phyloP scores from a whole-genome alignment of 176 grass and related monocot genomes.

The Urochloa ruziziensis region DNA sequence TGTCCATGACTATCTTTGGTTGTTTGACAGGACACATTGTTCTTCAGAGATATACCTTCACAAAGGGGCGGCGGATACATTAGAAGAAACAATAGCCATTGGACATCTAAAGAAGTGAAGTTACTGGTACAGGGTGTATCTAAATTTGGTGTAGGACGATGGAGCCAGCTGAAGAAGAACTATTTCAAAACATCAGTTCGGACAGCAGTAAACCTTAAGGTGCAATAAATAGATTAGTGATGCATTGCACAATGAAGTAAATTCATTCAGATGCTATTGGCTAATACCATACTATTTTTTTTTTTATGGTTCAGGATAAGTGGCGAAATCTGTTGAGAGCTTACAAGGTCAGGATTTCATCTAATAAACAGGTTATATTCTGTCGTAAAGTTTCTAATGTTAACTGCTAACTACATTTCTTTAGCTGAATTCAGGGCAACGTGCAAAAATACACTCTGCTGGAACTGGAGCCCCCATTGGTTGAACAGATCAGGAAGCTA shows the following conservation, averaged over 20 bases:
- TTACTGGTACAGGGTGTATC: background rate
- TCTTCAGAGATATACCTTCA: background rate
- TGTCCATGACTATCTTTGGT: background rate
- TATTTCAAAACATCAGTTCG: constrained; percentile 19
- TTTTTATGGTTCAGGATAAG: constrained; percentile 17
- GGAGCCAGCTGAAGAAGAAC: background rate
- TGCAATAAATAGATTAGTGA: background rate
- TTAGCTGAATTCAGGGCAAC: background rate
- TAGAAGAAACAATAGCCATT: constrained; percentile 22
- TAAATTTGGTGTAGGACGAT: background rate
- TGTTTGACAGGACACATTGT: background rate
- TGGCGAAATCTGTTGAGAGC: constrained; percentile 24
- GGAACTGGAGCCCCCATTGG: background rate
- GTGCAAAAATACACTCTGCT: background rate
- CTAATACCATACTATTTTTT: background rate
- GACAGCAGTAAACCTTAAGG: constrained; percentile 18
- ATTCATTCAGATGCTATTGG: background rate
- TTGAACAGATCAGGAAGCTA: constrained; percentile 5
- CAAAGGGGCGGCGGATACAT: background rate
- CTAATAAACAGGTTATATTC: background rate
- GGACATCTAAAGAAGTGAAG: constrained; percentile 25
- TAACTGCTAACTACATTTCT: background rate
- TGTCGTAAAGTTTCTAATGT: background rate
- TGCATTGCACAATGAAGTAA: background rate
- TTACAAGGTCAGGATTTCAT: background rate